Conservation (phyloP, 495 filamentous ascomycete genomes). For the Wilcoxina mikolae region DNA sequence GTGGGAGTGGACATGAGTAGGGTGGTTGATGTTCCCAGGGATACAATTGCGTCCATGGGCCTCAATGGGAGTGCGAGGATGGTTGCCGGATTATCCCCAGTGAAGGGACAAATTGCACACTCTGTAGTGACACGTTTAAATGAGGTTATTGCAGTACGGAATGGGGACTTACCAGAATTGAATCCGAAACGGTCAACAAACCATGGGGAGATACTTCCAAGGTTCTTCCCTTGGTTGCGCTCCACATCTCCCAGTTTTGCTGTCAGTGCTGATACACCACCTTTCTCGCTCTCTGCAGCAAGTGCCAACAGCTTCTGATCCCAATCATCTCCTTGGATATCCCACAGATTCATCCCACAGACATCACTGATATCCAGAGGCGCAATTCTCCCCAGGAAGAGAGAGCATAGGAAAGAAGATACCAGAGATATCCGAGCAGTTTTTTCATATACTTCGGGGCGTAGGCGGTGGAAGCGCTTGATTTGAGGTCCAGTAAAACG, state of each 20-base stretch:
- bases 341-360: constrained; percentile 94
- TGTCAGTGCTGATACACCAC: constrained; percentile 51
- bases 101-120: constrained; percentile 70
- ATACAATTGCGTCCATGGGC: constrained; percentile 81
- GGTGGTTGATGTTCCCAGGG: constrained; percentile 85
- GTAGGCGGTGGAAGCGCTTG: constrained; percentile 62
- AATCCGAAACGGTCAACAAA: constrained; percentile 69
- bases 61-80: constrained; percentile 80
- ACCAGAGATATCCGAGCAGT: constrained; percentile 83
- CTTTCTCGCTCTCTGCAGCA: constrained; percentile 48
- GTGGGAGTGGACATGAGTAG: constrained; percentile 89
- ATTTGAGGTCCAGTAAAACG: constrained; percentile 98
- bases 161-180: constrained; percentile 29
- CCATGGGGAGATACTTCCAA: constrained; percentile 61
- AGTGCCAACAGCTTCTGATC: constrained; percentile 58
- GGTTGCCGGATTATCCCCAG: constrained; percentile 90
- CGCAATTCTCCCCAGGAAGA: constrained; percentile 74
- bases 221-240: constrained; percentile 60
- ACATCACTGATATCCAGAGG: constrained; percentile 90
- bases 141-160: background rate
- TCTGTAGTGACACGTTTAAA: too few species aligned
- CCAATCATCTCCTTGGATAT: constrained; percentile 61
- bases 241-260: constrained; percentile 67
- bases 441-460: constrained; percentile 62
- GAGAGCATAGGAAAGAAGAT: constrained; percentile 83